Evolutionary conservation across 495 filamentous ascomycete genomes (phyloP).

Genomic region (Cryomyces minteri): DNA sequence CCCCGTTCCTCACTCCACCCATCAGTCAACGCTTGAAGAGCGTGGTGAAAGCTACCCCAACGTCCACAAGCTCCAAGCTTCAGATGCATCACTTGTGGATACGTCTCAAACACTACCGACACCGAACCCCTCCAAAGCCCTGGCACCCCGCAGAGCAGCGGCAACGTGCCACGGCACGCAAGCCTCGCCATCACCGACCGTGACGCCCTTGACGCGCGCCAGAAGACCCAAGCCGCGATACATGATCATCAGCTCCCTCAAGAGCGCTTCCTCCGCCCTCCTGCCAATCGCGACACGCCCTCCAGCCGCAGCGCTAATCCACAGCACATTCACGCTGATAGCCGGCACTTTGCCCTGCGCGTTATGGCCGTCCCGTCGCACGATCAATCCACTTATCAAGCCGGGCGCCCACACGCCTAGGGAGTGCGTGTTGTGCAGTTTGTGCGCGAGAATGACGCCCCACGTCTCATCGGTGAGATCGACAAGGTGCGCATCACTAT

Average conservation of each 20-base stretch:
- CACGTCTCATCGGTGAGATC: constrained; percentile 70
- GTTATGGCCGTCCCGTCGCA: constrained; percentile 40
- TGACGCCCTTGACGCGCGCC: constrained; percentile 48
- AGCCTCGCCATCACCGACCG: constrained; percentile 34
- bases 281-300: constrained; percentile 7
- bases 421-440: constrained; percentile 47
- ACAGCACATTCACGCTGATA: constrained; percentile 21
- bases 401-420: constrained; percentile 43
- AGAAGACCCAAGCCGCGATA: constrained; percentile 61
- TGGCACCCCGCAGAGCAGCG: constrained; percentile 49
- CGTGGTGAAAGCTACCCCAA: too few relatives aligned
- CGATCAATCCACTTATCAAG: constrained; percentile 53
- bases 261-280: constrained; percentile 35
- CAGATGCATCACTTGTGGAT: too few relatives aligned
- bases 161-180: constrained; percentile 75
- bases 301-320: constrained; percentile 26
- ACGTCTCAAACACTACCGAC: too few relatives aligned
- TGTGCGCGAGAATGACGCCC: constrained; percentile 53
- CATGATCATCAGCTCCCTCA: constrained; percentile 55
- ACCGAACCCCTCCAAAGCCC: constrained; percentile 26
- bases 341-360: background rate
- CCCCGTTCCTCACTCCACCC: too few relatives aligned
- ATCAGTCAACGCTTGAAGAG: too few relatives aligned
- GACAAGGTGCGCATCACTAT: constrained; percentile 54
- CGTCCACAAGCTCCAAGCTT: too few relatives aligned